A percentile compares a stretch with the other conserved stretches of the same genome.
phyloP scores from a whole-genome alignment of 441 rosid species.

The Corymbia citriodora region DNA sequence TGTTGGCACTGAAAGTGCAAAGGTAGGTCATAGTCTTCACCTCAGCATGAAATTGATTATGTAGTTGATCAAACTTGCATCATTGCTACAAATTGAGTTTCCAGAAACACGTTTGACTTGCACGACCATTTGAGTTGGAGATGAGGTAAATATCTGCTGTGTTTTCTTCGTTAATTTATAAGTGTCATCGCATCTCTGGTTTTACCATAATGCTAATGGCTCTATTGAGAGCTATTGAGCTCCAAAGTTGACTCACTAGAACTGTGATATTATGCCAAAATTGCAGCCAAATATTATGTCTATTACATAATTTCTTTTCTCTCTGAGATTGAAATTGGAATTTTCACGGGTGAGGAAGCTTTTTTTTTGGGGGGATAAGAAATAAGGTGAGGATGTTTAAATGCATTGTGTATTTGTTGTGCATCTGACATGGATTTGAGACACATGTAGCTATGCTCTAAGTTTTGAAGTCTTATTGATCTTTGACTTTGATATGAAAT shows the following conservation, averaged over 20 bases:
- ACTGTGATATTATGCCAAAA: background rate
- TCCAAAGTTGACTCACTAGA: background rate
- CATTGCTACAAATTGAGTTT: background rate
- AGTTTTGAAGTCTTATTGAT: background rate
- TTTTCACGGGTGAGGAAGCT: background rate
- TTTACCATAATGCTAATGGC: background rate
- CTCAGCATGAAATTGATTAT: background rate
- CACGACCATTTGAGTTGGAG: background rate
- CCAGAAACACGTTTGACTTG: background rate
- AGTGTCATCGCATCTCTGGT: background rate
- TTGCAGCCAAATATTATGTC: background rate
- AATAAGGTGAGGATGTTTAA: background rate
- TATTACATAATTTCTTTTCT: background rate
- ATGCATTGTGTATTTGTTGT: background rate
- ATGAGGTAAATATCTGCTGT: background rate
- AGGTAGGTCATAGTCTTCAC: background rate
- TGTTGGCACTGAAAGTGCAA: background rate
- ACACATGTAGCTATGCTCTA: rapidly evolving
- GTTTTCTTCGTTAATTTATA: background rate
- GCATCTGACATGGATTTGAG: background rate
- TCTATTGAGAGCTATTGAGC: background rate
- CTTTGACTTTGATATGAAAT: background rate
- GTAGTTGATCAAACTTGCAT: background rate
- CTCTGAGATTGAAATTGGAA: background rate
- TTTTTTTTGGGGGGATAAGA: background rate